Evolutionary conservation across 176 grass and related monocot genomes (phyloP), one percentile per base, ranked within the genome.

Genomic region (Eleusine indica): DNA sequence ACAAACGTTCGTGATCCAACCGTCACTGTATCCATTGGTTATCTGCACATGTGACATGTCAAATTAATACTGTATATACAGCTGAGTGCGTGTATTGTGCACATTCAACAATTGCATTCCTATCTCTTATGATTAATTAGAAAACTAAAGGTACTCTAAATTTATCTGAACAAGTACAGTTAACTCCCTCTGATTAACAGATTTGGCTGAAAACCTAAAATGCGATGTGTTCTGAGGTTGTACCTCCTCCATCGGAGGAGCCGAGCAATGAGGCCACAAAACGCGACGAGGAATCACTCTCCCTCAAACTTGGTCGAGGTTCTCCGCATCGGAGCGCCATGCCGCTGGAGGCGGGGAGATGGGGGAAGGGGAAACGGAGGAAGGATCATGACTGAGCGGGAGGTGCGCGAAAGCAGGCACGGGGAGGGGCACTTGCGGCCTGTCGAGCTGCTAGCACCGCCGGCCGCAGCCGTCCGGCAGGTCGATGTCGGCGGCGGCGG

Each of bases 101-200:
- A 82, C 7, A 40, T 87, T 87, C 48, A 49, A 75, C 13, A 29
- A 29, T 25, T 68, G 25, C 30, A 81, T 70, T 75, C 73, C 25
- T 29, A 37, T 38, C 39, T 8, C 48, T 19, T 42, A 18, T 30
- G 17, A 52, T 52, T 48, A 79, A 29, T 21, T 12, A 1, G 13
- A 39, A 43, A 80, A 57, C 38, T 2, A 17, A 42, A 80, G 7
- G 54, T 10, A 37, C 10, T 66, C 15, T 42, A 73, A 58, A 75
- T 68, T 19, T 78, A 68, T 46, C 17, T 60, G 39, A 75, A 48
- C 21, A 47, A 28, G 11, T 47, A 47, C 22, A 7, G 11, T 5
- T 11, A 12, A 15, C 44, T 47, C 70, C 32, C 32, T 72, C n/a
- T 16, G 12, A 48, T 30, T 49, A 25, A 28, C 43, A 49, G 11